Evolutionary conservation across 2,329 filamentous ascomycete species (phyloP).

Genomic region (Arthrobotrys entomopaga): DNA sequence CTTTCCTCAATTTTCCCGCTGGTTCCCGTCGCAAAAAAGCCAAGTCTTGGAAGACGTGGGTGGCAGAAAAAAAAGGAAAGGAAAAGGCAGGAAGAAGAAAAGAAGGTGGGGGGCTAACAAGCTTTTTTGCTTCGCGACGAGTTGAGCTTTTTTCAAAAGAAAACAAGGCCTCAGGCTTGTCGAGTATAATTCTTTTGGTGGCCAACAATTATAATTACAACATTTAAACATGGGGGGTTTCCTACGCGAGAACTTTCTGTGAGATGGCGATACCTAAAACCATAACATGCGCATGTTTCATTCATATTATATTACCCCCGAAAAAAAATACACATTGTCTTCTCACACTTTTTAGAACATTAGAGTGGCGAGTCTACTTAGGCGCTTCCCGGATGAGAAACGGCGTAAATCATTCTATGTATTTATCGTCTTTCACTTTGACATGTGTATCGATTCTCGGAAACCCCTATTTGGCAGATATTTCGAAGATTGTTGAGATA

Average conservation of each 20-base stretch:
- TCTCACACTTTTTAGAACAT: slow-evolving; percentile 21
- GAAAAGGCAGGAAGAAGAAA: not conserved
- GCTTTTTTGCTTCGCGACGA: not conserved
- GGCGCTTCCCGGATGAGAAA: slow-evolving; percentile 14
- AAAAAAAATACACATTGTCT: not conserved
- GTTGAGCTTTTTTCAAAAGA: no score
- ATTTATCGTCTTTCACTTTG: slow-evolving; percentile 6
- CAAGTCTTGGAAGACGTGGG: slow-evolving; percentile 15
- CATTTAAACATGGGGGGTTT: slow-evolving; percentile 1
- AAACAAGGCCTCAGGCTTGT: no score
- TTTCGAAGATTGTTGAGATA: slow-evolving; percentile 23
- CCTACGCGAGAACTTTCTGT: no score
- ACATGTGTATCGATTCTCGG: not conserved
- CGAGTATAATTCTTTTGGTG: no score
- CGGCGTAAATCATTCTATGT: not conserved
- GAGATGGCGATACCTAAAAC: no score
- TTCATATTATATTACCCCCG: no score
- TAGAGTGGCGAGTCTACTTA: slow-evolving; percentile 4
- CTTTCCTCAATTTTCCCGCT: slow-evolving; percentile 38
- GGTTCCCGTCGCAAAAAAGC: slow-evolving; percentile 31
- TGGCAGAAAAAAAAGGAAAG: not conserved
- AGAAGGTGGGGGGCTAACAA: slow-evolving; percentile 17
- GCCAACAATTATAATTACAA: not conserved
- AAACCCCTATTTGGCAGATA: slow-evolving; percentile 35
- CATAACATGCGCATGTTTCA: slow-evolving; percentile 11